Percentiles rank a stretch among this genome's conserved stretches.
Evolutionary conservation across 768 basidiomycete genomes (phyloP).

Genomic region (Lyophyllum decastes): DNA sequence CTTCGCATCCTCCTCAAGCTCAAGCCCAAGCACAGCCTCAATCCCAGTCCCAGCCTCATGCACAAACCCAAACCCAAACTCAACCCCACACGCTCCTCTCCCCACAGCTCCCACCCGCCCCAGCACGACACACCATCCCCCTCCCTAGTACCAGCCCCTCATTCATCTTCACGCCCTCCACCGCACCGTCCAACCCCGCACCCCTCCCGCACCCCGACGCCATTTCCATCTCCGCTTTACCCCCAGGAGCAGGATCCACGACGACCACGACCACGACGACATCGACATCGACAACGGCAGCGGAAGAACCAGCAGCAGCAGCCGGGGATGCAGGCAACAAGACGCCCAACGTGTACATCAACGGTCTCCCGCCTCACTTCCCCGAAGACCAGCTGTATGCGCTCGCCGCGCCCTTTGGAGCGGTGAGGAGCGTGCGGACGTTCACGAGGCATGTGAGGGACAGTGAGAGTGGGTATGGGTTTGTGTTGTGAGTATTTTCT

Average conservation of each 20-base stretch:
- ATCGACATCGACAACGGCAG: too few relatives aligned
- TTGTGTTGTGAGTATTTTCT: conserved; percentile 59
- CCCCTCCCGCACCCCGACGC: too few relatives aligned
- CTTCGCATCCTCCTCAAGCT: not conserved
- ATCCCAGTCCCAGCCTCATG: not conserved
- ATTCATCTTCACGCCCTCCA: not conserved
- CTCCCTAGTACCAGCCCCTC: conserved; percentile 21
- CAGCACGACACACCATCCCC: conserved; percentile 33
- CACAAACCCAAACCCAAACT: not conserved
- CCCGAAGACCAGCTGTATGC: conserved; percentile 78
- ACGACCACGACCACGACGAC: too few relatives aligned
- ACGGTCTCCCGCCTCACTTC: conserved; percentile 82
- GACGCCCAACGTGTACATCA: conserved; percentile 87
- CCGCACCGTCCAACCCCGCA: too few relatives aligned
- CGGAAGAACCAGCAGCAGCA: conserved; percentile 3
- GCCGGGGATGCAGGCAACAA: conserved; percentile 32
- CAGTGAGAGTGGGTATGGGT: conserved; percentile 72
- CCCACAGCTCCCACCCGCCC: conserved; percentile 27
- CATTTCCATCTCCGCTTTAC: not conserved
- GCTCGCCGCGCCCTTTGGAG: conserved; percentile 72
- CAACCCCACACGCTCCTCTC: conserved; percentile 5
- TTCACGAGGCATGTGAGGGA: conserved; percentile 85
- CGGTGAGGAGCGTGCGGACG: conserved; percentile 75
- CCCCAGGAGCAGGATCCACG: too few relatives aligned
- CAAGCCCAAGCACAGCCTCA: not conserved